Evolutionary conservation across 352 stramenopile species (phyloP).

Genomic region (Phytophthora ohioensis): DNA sequence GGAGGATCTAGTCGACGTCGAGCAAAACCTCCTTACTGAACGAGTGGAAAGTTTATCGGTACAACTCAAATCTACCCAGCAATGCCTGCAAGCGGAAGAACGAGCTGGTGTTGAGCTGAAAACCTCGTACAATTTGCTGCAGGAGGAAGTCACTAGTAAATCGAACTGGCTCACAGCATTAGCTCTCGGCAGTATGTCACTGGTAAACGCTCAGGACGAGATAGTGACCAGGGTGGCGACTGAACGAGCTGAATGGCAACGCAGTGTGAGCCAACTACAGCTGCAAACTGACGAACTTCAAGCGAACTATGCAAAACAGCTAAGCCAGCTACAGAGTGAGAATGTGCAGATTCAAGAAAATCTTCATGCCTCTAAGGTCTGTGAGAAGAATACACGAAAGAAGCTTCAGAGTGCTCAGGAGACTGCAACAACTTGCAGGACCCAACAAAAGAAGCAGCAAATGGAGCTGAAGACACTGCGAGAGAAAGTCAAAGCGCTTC

Average conservation of each 20-base stretch:
- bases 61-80: conserved; percentile 11
- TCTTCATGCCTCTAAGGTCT: conserved; percentile 26
- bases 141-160: conserved; percentile 9
- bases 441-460: neutral
- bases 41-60: neutral
- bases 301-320: neutral
- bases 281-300: conserved; percentile 1
- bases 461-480: neutral
- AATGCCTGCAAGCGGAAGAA: conserved; percentile 3
- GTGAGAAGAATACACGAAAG: neutral
- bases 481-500: neutral
- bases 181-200: conserved; percentile 7
- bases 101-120: neutral
- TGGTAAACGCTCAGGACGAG: conserved; percentile 7
- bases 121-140: neutral
- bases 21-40: conserved; percentile 7
- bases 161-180: conserved; percentile 2
- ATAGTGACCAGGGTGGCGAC: conserved; percentile 1
- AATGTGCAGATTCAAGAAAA: conserved; percentile 52
- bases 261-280: neutral
- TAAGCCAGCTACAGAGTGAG: conserved; percentile 20
- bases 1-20: neutral
- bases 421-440: neutral
- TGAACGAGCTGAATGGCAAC: conserved; percentile 2
- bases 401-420: neutral